Base-by-base conservation (phyloP, 1,284 basidiomycete species). In the Pseudomicrostroma phylloplanum region DNA sequence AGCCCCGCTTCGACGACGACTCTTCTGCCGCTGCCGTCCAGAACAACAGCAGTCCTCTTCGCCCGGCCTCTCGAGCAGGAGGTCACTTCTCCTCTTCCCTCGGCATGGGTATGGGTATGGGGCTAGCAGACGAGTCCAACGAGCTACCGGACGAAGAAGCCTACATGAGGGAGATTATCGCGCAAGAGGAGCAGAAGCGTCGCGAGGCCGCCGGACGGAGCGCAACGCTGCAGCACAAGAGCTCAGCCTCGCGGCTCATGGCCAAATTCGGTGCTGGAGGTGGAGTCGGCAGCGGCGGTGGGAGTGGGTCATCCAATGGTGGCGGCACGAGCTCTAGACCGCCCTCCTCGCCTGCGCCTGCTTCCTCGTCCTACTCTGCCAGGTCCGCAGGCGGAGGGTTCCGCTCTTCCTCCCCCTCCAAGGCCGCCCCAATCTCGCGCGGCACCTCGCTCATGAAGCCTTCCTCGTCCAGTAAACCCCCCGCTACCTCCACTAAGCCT, bases 111-210 rank as follows among this genome's bases (percentile, higher is more conserved):
- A 6, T 13, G 25, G 58, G 58, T 11, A 11, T 15, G 8, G 40
- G 39, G 17, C 26, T 15, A 13, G 58, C 17, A 17, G 56, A 59
- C 1, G 46, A 23, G 13, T 7, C 6, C 48, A 30, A 15, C 39
- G 43, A 46, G 49, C 54, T 59, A 3, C 58, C 58, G 17, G 58
- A 59, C 46, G 58, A 53, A 23, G 58, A 59, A 36, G 58, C 58
- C 13, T 26, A 55, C 15, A 59, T 46, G 30, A 15, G 25, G 11
- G 48, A 26, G 2, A 59, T 59, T 25, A 56, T 59, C 19, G 43
- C 36, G 1, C 48, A 53, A 30, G 58, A 59, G 41, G 58, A 13
- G 41, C 36, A 25, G 54, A 30, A 26, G 36, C n/a, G 58, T 17
- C 51, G 51, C 51, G 51, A 21, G 23, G 51, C 51, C 7, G 30